Conservation (phyloP, 306 rosid species). For the Lathyrus tuberosus region DNA sequence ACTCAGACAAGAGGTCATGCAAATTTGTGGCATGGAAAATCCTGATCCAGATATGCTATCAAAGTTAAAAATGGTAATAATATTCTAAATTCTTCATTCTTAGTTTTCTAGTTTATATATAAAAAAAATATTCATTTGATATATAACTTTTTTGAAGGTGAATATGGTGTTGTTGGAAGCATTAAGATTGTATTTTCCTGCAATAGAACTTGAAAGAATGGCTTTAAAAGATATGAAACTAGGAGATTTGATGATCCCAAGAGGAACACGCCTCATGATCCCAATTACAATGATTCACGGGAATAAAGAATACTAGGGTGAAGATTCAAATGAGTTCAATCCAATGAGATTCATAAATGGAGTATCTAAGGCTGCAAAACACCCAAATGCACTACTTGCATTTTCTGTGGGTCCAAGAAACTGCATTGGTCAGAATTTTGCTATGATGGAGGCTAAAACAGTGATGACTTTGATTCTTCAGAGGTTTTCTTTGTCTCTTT, state of each 20-base stretch:
- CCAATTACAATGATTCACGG: slow-evolving; percentile 36
- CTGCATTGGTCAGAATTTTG: slow-evolving; percentile 52
- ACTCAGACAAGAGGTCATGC: slow-evolving; percentile 40
- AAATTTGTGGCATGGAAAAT: slow-evolving; percentile 35
- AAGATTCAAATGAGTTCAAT: slow-evolving; percentile 55
- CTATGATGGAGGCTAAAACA: slow-evolving; percentile 45
- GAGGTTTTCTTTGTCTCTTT: slow-evolving; percentile 42
- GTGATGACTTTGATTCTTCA: slow-evolving; percentile 41
- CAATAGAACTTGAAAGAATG: neutral
- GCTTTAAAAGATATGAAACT: slow-evolving; percentile 39
- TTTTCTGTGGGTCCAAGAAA: slow-evolving; percentile 46
- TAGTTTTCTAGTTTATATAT: neutral
- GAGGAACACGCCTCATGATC: slow-evolving; percentile 28
- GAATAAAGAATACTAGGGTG: slow-evolving; percentile 43
- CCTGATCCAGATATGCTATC: slow-evolving; percentile 35
- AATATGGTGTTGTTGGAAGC: slow-evolving; percentile 46
- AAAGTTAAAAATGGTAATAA: slow-evolving; percentile 40
- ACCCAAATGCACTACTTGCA: slow-evolving; percentile 43
- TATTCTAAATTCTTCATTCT: neutral
- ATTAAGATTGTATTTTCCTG: slow-evolving; percentile 37
- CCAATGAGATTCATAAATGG: slow-evolving; percentile 51
- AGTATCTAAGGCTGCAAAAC: slow-evolving; percentile 44
- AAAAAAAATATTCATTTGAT: neutral
- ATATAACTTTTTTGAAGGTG: slow-evolving; percentile 24
- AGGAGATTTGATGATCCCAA: slow-evolving; percentile 40